A percentile compares a stretch with the other conserved stretches of the same genome.
Evolutionary conservation across 106 monocot genomes (phyloP).

Genomic region (Apostasia shenzhenica): DNA sequence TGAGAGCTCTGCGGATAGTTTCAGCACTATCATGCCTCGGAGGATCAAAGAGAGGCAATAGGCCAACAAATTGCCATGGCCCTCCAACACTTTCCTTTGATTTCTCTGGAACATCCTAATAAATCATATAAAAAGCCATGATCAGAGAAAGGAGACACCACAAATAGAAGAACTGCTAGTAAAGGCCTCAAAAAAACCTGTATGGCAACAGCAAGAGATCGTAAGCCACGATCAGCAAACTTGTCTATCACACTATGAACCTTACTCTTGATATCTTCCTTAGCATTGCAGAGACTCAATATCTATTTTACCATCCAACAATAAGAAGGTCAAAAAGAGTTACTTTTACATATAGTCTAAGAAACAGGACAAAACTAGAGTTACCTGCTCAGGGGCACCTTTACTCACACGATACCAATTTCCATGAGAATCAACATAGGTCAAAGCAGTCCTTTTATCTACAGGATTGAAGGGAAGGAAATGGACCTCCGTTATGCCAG

Average conservation of each 20-base stretch:
- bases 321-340: no score
- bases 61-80: constrained; percentile 90
- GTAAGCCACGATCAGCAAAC: constrained; percentile 65
- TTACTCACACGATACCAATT: constrained; percentile 73
- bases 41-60: constrained; percentile 91
- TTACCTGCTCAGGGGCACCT: constrained; percentile 77
- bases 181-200: constrained; percentile 21
- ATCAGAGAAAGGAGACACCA: not conserved
- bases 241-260: constrained; percentile 62
- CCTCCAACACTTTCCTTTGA: constrained; percentile 68
- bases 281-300: constrained; percentile 49
- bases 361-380: not conserved
- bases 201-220: constrained; percentile 51
- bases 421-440: constrained; percentile 53
- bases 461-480: constrained; percentile 74
- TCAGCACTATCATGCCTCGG: constrained; percentile 98
- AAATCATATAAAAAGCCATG: not conserved
- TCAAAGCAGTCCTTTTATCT: constrained; percentile 71
- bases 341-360: not conserved
- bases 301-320: constrained; percentile 19
- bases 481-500: constrained; percentile 68
- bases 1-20: constrained; percentile 88
- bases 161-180: not conserved
- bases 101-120: constrained; percentile 69
- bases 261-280: constrained; percentile 51